Conservation (phyloP, 352 stramenopile genomes). For the Phytophthora crassamura region DNA sequence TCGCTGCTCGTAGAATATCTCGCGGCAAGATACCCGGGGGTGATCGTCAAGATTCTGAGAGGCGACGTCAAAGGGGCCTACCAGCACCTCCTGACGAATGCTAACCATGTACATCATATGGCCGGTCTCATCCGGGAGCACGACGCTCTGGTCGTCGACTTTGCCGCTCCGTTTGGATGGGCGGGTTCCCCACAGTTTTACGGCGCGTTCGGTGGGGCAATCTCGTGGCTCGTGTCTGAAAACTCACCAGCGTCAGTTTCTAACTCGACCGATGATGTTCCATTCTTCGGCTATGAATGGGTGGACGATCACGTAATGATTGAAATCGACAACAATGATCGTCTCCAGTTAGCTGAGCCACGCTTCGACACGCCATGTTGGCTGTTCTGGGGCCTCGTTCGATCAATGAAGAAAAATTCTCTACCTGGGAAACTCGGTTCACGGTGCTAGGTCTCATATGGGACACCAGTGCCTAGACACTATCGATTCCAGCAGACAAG, state of each 20-base stretch:
- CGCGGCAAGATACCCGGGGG: neutral
- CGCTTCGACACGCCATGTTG: conserved; percentile 23
- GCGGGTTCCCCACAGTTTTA: neutral
- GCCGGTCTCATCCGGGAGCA: too few relatives aligned
- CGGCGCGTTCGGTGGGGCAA: neutral
- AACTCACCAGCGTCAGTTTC: neutral
- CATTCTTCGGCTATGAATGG: conserved; percentile 41
- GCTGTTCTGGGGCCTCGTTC: conserved; percentile 20
- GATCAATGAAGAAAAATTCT: conserved; percentile 43
- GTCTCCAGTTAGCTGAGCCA: conserved; percentile 5
- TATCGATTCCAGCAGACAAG: too few relatives aligned
- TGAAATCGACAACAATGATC: conserved; percentile 10
- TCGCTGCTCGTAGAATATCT: conserved; percentile 10
- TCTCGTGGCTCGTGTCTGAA: neutral
- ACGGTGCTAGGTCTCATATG: too few relatives aligned
- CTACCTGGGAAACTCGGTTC: conserved; percentile 6
- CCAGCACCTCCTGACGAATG: conserved; percentile 13
- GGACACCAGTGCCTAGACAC: too few relatives aligned
- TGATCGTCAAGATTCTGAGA: conserved; percentile 4
- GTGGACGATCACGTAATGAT: conserved; percentile 39
- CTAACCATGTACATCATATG: neutral
- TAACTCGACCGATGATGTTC: neutral
- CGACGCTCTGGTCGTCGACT: too few relatives aligned
- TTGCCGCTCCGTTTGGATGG: neutral
- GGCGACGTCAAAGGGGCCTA: conserved; percentile 24